These are phyloP conservation scores for Aureobasidium sp. DNA, from an alignment of 2,329 filamentous ascomycete genomes.

Conservation along the genomic window DNA sequence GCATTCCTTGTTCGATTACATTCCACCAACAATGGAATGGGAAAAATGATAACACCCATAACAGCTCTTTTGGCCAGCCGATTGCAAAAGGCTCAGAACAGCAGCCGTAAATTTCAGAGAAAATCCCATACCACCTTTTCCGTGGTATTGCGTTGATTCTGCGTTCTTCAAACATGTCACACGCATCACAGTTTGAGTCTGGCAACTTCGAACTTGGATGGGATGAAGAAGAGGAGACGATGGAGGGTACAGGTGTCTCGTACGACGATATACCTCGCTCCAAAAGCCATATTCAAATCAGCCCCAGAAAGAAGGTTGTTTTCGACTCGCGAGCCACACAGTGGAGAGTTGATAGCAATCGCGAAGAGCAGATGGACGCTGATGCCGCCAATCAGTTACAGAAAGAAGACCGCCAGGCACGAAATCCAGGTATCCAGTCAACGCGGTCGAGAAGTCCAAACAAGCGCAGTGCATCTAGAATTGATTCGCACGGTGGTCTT, in stretches of 20 bases:
- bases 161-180: not conserved
- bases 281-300: not conserved
- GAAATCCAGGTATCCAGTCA: not conserved
- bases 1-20: not conserved
- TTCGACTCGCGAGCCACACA: not conserved
- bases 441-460: not conserved
- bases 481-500: not conserved
- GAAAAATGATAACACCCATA: not conserved
- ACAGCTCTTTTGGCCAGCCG: not conserved
- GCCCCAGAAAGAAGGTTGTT: not conserved
- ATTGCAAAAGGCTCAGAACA: not conserved
- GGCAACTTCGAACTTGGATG: not conserved
- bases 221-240: not conserved
- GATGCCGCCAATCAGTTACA: not conserved
- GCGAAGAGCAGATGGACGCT: constrained; percentile 33
- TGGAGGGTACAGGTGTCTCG: not conserved
- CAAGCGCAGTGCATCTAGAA: not conserved
- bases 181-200: not conserved
- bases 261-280: not conserved
- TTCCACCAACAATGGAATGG: not conserved
- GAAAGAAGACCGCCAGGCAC: not conserved
- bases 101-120: not conserved
- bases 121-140: not conserved
- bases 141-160: not conserved
- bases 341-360: constrained; percentile 20